A percentile compares a stretch with the other conserved stretches of the same genome.
These are phyloP conservation scores for Acacia concinna DNA, from an alignment of 331 rosid species.

Conservation along the genomic window DNA sequence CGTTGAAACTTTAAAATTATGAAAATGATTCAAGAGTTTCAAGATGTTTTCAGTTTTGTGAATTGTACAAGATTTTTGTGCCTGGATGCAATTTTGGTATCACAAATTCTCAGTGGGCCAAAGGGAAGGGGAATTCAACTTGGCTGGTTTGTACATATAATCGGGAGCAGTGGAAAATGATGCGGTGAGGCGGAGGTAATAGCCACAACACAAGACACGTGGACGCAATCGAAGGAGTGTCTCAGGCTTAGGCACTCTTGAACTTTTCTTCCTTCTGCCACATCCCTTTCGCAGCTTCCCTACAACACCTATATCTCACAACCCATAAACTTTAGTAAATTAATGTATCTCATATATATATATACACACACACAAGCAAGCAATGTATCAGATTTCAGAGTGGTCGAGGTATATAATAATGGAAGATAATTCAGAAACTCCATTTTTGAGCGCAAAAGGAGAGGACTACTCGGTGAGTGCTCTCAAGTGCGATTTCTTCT, in stretches of 20 bases:
- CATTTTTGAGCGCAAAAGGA: constrained; percentile 22
- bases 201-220: neutral
- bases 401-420: neutral
- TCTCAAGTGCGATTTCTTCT: constrained; percentile 39
- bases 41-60: neutral
- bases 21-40: too few relatives aligned
- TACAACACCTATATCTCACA: too few relatives aligned
- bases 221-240: neutral
- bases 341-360: neutral
- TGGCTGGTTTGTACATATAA: neutral
- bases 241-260: neutral
- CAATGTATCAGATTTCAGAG: neutral
- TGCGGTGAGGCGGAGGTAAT: neutral
- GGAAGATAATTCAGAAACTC: constrained; percentile 18
- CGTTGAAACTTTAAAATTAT: neutral
- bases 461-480: constrained; percentile 12
- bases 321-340: too few relatives aligned
- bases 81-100: neutral
- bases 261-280: too few relatives aligned
- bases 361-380: neutral
- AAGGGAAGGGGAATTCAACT: neutral
- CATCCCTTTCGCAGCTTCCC: neutral
- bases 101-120: neutral
- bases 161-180: neutral
- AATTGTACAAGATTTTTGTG: neutral